Evolutionary conservation across 1,139 yeast species (phyloP).

Genomic region (Hyphopichia pseudoburtonii): DNA sequence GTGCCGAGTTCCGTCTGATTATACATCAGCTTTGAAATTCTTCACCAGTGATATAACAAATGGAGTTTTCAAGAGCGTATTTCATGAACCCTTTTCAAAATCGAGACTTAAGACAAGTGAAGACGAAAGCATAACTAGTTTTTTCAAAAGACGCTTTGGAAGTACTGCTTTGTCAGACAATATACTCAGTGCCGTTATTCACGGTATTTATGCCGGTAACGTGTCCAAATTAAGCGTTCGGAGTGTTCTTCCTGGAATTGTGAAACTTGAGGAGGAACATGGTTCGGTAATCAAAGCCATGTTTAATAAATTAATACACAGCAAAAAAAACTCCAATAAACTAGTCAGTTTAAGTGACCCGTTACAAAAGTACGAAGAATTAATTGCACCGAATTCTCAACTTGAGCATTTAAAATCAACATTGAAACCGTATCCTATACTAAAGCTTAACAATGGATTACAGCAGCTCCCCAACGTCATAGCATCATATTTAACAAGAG

Average conservation of each 20-base stretch:
- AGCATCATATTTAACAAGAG: conserved; percentile 28
- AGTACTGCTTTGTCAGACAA: conserved; percentile 53
- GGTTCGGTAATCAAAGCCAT: conserved; percentile 55
- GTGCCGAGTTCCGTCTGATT: conserved; percentile 55
- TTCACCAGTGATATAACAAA: conserved; percentile 38
- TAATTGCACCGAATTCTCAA: conserved; percentile 37
- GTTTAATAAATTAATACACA: conserved; percentile 14
- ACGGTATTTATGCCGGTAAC: conserved; percentile 94
- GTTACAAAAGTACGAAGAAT: conserved; percentile 28
- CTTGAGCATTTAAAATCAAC: conserved; percentile 31
- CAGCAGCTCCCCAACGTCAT: conserved; percentile 50
- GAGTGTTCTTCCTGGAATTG: conserved; percentile 53
- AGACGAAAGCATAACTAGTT: conserved; percentile 75
- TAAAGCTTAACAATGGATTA: conserved; percentile 54
- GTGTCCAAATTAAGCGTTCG: conserved; percentile 62
- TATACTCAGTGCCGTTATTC: conserved; percentile 75
- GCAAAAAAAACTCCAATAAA: conserved; percentile 9
- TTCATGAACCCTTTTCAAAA: conserved; percentile 44
- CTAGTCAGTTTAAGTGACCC: conserved; percentile 15
- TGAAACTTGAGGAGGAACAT: conserved; percentile 54
- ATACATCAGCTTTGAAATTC: conserved; percentile 39
- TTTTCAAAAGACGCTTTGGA: conserved; percentile 71
- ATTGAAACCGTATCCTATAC: conserved; percentile 51
- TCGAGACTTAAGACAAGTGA: conserved; percentile 13
- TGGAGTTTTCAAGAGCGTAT: conserved; percentile 31